phyloP scores from a whole-genome alignment of 768 basidiomycete species.

The Paxillus ammoniavirescens region DNA sequence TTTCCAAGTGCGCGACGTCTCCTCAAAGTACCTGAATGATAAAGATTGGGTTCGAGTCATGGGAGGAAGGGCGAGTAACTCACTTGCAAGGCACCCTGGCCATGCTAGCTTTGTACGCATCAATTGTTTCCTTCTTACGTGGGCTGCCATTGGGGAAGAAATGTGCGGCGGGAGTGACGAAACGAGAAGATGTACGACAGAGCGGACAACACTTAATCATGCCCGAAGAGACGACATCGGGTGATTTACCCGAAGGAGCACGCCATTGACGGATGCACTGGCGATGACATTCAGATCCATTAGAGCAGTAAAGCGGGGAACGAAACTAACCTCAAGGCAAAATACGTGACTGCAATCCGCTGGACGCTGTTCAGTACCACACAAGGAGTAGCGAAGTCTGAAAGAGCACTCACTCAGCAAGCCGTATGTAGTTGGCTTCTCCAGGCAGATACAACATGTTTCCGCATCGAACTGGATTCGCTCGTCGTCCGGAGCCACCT shows the following conservation, averaged over 20 bases:
- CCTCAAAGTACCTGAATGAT: constrained; percentile 55
- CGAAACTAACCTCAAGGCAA: constrained; percentile 57
- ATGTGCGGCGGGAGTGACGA: constrained; percentile 70
- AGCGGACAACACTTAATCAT: constrained; percentile 78
- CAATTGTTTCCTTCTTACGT: constrained; percentile 49
- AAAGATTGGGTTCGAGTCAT: background rate
- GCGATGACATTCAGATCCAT: constrained; percentile 2
- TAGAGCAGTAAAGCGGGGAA: background rate
- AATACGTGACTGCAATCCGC: constrained; percentile 78
- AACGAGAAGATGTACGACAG: constrained; percentile 65
- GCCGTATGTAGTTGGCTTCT: constrained; percentile 67
- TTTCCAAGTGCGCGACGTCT: constrained; percentile 41
- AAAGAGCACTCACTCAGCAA: constrained; percentile 51
- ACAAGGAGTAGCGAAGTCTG: background rate
- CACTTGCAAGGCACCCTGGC: constrained; percentile 65
- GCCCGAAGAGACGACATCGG: constrained; percentile 51
- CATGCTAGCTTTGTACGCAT: constrained; percentile 74
- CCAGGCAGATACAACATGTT: constrained; percentile 71
- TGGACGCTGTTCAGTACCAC: constrained; percentile 26
- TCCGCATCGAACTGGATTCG: constrained; percentile 39
- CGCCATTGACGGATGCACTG: constrained; percentile 85
- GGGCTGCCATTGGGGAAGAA: constrained; percentile 57
- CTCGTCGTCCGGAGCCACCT: constrained; percentile 20
- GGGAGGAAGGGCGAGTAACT: constrained; percentile 17
- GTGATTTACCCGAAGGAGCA: constrained; percentile 50